phyloP scores from a whole-genome alignment of 352 stramenopile genomes.

The Pythium sukuiense region DNA sequence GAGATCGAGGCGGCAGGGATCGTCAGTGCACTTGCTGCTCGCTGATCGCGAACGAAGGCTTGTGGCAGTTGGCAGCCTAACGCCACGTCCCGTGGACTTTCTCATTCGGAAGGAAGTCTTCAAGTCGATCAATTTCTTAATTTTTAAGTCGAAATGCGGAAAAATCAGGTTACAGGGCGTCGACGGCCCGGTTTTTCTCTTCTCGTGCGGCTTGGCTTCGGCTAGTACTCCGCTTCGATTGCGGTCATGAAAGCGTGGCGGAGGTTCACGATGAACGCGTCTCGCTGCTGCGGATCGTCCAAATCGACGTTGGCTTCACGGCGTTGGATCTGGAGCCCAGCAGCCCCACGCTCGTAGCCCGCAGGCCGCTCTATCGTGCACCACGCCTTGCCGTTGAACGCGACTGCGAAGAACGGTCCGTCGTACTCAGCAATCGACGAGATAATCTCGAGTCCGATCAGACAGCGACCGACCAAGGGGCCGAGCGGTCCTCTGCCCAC shows the following conservation, averaged over 20 bases:
- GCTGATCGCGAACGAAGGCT: not conserved
- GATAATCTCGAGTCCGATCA: not conserved
- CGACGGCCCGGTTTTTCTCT: too few relatives aligned
- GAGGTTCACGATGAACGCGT: not conserved
- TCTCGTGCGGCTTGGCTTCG: too few relatives aligned
- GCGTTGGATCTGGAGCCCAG: too few relatives aligned
- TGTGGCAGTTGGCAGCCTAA: not conserved
- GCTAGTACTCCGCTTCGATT: not conserved
- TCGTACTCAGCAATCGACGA: not conserved
- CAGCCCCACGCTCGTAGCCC: too few relatives aligned
- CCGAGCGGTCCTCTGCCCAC: not conserved
- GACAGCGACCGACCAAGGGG: not conserved
- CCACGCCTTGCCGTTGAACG: not conserved
- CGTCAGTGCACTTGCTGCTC: too few relatives aligned
- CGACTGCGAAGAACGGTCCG: not conserved
- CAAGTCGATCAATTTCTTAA: too few relatives aligned
- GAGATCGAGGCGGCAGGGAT: not conserved
- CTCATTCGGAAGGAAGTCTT: not conserved
- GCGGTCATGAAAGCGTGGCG: not conserved
- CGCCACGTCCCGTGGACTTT: not conserved
- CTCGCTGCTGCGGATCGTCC: too few relatives aligned
- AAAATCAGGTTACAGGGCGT: too few relatives aligned
- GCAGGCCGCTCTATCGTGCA: too few relatives aligned
- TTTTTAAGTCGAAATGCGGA: too few relatives aligned
- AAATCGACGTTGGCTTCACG: too few relatives aligned